Conservation (phyloP, 352 stramenopile genomes). For the Phytophthora sansomeana region DNA sequence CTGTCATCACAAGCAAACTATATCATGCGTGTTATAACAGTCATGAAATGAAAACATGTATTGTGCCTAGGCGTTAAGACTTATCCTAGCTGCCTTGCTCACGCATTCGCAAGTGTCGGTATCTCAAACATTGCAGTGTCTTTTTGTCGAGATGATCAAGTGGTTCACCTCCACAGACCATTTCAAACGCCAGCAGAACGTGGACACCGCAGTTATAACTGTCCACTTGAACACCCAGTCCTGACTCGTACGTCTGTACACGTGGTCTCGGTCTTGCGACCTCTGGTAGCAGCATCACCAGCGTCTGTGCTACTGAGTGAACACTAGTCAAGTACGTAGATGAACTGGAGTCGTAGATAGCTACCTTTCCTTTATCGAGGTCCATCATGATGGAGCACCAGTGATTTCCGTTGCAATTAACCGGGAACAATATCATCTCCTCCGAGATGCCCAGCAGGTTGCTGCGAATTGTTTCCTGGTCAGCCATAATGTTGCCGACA, state of each 20-base stretch:
- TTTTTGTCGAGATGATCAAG: background rate
- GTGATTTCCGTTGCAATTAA: slow-evolving; percentile 27
- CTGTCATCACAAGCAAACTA: no score
- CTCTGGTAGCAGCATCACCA: slow-evolving; percentile 7
- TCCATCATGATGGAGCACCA: slow-evolving; percentile 24
- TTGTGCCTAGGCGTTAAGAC: background rate
- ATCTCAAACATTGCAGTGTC: slow-evolving; percentile 1
- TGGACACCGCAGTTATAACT: slow-evolving; percentile 25
- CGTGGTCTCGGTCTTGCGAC: background rate
- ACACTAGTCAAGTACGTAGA: slow-evolving; percentile 3
- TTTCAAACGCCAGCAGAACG: slow-evolving; percentile 18
- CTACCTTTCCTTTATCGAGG: background rate
- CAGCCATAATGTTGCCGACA: background rate
- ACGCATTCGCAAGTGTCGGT: slow-evolving; percentile 2
- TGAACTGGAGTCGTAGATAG: slow-evolving; percentile 12
- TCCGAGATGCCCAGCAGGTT: background rate
- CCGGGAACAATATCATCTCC: slow-evolving; percentile 5
- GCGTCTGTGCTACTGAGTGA: slow-evolving; percentile 4
- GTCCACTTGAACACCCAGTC: slow-evolving; percentile 15
- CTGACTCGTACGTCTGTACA: background rate
- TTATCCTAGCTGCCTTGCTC: background rate
- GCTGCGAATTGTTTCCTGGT: background rate
- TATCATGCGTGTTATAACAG: no score
- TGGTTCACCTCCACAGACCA: background rate
- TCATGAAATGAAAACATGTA: no score